phyloP scores from a whole-genome alignment of 805 yeast species.

The Cyberlindnera galapagoensis region DNA sequence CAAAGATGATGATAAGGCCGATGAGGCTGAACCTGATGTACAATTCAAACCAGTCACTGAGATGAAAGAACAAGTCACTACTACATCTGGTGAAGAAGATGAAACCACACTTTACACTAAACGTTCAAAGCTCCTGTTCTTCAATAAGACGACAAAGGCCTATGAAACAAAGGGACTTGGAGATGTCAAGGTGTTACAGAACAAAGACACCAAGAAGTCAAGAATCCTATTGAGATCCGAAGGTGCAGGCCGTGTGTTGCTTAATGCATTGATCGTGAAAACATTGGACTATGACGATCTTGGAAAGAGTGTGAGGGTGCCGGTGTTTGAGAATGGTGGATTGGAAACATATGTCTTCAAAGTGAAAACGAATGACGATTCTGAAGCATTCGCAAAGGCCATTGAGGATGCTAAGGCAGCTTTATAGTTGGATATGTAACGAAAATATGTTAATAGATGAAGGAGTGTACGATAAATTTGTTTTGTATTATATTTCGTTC shows the following conservation, averaged over 20 bases:
- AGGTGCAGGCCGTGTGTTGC: conserved; percentile 72
- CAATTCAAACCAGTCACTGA: conserved; percentile 39
- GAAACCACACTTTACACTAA: conserved; percentile 61
- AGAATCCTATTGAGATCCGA: conserved; percentile 83
- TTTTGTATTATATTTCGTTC: too few relatives aligned
- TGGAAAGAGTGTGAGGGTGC: conserved; percentile 66
- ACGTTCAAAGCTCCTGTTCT: conserved; percentile 64
- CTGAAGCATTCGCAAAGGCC: conserved; percentile 39
- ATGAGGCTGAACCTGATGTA: conserved; percentile 41
- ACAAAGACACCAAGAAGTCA: conserved; percentile 50
- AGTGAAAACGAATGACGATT: conserved; percentile 75
- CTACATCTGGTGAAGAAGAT: conserved; percentile 78
- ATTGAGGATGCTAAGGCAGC: conserved; percentile 21
- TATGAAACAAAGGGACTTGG: conserved; percentile 75
- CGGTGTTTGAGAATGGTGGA: conserved; percentile 47
- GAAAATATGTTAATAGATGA: too few relatives aligned
- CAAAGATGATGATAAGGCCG: conserved; percentile 30
- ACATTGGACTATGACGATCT: conserved; percentile 53
- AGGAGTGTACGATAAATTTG: too few relatives aligned
- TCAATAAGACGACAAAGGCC: conserved; percentile 41
- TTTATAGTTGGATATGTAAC: too few relatives aligned
- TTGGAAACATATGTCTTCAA: conserved; percentile 64
- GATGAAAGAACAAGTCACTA: conserved; percentile 45
- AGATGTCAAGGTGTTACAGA: conserved; percentile 64
- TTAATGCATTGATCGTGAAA: conserved; percentile 58